phyloP scores from a whole-genome alignment of 2,329 filamentous ascomycete genomes.

The Lecanoromycetidae sp. region DNA sequence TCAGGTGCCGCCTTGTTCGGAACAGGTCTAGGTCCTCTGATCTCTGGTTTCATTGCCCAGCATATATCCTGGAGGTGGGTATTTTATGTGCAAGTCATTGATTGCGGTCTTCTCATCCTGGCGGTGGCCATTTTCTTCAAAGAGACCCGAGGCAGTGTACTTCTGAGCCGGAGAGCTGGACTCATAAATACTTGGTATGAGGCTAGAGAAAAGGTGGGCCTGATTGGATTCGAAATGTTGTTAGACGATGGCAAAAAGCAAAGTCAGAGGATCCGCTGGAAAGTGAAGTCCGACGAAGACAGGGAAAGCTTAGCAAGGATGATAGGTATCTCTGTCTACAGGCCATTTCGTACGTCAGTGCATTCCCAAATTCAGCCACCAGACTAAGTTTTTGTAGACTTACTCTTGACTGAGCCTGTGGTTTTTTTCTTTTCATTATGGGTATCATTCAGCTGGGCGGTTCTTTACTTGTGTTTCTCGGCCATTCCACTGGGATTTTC shows the following conservation, averaged over 20 bases:
- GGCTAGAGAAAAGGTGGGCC: constrained; percentile 53
- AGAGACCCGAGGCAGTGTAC: constrained; percentile 70
- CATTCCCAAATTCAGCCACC: background rate
- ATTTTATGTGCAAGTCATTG: constrained; percentile 74
- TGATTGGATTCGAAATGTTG: constrained; percentile 41
- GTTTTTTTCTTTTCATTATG: constrained; percentile 68
- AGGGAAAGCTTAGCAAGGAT: constrained; percentile 55
- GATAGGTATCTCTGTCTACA: constrained; percentile 60
- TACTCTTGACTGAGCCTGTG: constrained; percentile 53
- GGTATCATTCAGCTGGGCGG: constrained; percentile 81
- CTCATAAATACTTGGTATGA: constrained; percentile 70
- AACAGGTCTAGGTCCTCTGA: constrained; percentile 65
- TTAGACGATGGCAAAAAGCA: constrained; percentile 22
- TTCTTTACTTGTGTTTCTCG: constrained; percentile 74
- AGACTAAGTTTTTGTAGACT: constrained; percentile 23
- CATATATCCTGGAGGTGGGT: constrained; percentile 69
- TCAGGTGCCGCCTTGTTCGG: constrained; percentile 67
- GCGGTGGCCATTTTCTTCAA: constrained; percentile 59
- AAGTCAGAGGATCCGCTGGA: constrained; percentile 58
- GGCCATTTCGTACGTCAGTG: constrained; percentile 52
- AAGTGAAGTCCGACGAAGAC: constrained; percentile 66
- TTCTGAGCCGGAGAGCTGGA: constrained; percentile 63
- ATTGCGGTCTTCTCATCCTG: constrained; percentile 50
- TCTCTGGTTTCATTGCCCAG: constrained; percentile 57
- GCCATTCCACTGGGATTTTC: constrained; percentile 68